Evolutionary conservation across 1,139 yeast genomes (phyloP).

Genomic region (Debaryomycetaceae sp.): DNA sequence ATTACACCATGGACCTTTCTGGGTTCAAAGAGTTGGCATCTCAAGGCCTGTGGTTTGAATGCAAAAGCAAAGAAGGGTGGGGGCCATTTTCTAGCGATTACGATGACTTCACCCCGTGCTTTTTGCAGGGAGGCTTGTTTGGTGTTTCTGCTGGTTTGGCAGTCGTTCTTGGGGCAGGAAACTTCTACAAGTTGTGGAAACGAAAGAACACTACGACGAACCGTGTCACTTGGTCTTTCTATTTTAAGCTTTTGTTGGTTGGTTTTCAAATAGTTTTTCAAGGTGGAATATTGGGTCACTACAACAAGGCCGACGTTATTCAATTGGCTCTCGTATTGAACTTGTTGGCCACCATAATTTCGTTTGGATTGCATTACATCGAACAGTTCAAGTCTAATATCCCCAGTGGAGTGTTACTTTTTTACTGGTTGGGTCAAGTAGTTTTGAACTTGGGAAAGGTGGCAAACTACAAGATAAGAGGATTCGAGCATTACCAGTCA

Average conservation of each 20-base stretch:
- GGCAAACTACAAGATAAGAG: constrained; percentile 49
- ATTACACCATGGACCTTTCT: not conserved
- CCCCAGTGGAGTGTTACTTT: constrained; percentile 66
- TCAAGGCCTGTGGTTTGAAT: not conserved
- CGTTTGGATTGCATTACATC: constrained; percentile 58
- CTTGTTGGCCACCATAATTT: constrained; percentile 44
- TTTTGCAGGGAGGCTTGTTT: constrained; percentile 66
- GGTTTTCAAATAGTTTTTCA: constrained; percentile 37
- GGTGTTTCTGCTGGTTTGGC: constrained; percentile 50
- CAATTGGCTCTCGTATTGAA: constrained; percentile 39
- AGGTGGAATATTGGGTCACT: constrained; percentile 19
- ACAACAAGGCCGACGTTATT: constrained; percentile 35
- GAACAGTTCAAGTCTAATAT: constrained; percentile 67
- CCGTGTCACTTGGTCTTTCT: constrained; percentile 40
- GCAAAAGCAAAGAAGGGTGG: constrained; percentile 57
- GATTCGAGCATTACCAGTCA: constrained; percentile 27
- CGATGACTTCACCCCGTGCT: constrained; percentile 78
- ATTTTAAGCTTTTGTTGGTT: constrained; percentile 41
- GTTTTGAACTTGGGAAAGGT: constrained; percentile 37
- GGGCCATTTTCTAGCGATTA: constrained; percentile 59
- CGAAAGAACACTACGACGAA: constrained; percentile 27
- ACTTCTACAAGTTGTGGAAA: constrained; percentile 34
- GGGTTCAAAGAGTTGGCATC: constrained; percentile 18
- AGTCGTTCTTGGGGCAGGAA: constrained; percentile 51
- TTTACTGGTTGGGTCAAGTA: constrained; percentile 70